Base-by-base conservation (phyloP, 805 yeast species). In the Ogataea dorogensis region DNA sequence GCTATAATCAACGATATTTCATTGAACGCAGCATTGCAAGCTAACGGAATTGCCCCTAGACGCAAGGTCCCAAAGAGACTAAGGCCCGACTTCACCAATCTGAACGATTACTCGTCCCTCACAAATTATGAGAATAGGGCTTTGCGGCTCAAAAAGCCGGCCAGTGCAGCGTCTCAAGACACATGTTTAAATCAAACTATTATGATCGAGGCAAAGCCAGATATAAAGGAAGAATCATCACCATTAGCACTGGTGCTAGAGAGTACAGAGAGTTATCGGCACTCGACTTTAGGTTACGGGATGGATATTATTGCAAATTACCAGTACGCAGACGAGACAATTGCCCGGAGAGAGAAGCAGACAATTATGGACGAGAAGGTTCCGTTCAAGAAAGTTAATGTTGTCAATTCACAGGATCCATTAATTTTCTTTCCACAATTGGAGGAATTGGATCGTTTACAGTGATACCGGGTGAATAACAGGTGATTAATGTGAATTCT, bases 1-100 rank as follows among this genome's bases (percentile, higher is more conserved):
- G 52, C 55, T 3, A 51, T 63, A 7, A 49, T 64, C 50, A 64
- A 65, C 46, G 65, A 60, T 18, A 50, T 61, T 0, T 63, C 70
- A 1, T 46, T 64, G 28, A 59, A 58, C 27, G 71, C 71, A 3
- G 71, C 71, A 1, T 33, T 60, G 25, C 43, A 59, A 14, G 66
- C 68, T 2, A 62, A 59, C 17, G 68, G 68, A 5, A 24, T 34
- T 2, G 36, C 28, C 1, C 40, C 38, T 10, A 17, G 31, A 24
- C 35, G 39, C n/a, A 27, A 32, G 28, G 24, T 45, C 12, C 18
- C 33, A 15, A 30, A 30, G 19, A 40, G 32, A 18, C 37, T 46
- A 24, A 43, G 42, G 5, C 26, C 48, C 7, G 53, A 43, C 5
- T 43, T 48, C 31, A 46, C 48, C n/a, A 43, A 47, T 21, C 11